These are phyloP conservation scores for Pestalotiopsis sp. DNA, from an alignment of 2,329 filamentous ascomycete species.

Conservation along the genomic window DNA sequence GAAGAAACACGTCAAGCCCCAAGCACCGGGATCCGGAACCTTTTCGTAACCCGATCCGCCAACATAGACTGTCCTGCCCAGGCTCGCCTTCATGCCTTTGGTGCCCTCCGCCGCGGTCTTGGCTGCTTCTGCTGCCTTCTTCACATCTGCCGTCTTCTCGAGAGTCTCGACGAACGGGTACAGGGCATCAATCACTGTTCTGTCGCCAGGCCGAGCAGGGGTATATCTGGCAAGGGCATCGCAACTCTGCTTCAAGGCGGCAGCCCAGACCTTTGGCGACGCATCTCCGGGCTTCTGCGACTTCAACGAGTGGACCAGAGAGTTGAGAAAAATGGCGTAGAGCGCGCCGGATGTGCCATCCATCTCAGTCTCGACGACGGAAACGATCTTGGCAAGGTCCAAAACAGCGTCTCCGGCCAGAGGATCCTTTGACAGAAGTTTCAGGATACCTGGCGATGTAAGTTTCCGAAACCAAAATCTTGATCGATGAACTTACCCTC, in stretches of 20 bases:
- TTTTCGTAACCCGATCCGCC: conserved; percentile 73
- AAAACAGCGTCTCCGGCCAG: conserved; percentile 53
- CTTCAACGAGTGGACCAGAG: conserved; percentile 67
- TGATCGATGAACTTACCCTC: conserved; percentile 50
- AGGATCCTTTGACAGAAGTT: conserved; percentile 44
- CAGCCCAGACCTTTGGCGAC: conserved; percentile 49
- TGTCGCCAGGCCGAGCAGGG: conserved; percentile 83
- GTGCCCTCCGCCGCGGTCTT: conserved; percentile 77
- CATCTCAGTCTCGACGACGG: conserved; percentile 58
- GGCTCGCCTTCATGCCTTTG: conserved; percentile 86
- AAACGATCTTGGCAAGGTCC: conserved; percentile 52
- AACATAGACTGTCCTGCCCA: conserved; percentile 83
- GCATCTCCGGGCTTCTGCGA: conserved; percentile 39
- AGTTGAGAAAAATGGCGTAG: conserved; percentile 85
- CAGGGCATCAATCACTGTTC: conserved; percentile 87
- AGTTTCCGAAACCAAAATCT: not conserved
- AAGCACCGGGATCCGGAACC: conserved; percentile 67
- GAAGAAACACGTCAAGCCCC: conserved; percentile 77
- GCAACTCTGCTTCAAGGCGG: conserved; percentile 71
- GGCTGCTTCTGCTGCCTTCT: conserved; percentile 74
- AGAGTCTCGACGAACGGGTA: conserved; percentile 82
- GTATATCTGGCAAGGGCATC: conserved; percentile 79
- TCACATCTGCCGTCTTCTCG: conserved; percentile 62
- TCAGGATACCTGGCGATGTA: conserved; percentile 45
- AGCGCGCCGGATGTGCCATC: conserved; percentile 63